Evolutionary conservation across 352 stramenopile species (phyloP), one percentile per base, ranked within the genome.

Genomic region (Phytophthora pinifolia): DNA sequence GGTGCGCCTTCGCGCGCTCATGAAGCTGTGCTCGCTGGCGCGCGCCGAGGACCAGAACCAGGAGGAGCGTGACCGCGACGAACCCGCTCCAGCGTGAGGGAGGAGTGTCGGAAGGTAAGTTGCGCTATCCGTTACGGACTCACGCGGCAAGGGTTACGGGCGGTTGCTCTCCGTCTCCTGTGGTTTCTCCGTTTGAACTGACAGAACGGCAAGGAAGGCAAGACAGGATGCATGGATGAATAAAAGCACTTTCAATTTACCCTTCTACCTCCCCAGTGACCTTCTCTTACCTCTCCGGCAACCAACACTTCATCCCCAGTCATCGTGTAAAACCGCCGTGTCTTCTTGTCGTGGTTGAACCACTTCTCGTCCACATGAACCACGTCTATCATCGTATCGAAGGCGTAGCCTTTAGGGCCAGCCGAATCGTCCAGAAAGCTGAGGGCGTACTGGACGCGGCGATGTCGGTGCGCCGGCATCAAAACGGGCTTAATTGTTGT

Each of bases 41-140:
- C 2, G 27, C 44, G 18, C 9, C 8, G n/a, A n/a, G n/a, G n/a
- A n/a, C n/a, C n/a, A n/a, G n/a, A n/a, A n/a, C n/a, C n/a, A n/a
- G n/a, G n/a, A n/a, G n/a, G n/a, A n/a, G n/a, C n/a, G n/a, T n/a
- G n/a, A n/a, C n/a, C n/a, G n/a, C n/a, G n/a, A n/a, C n/a, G n/a
- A n/a, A n/a, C n/a, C n/a, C n/a, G n/a, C 33, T 18, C 8, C 0
- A 37, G 22, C 25, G 4, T 10, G 18, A 22, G 46, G 33, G 36
- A 54, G 46, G 46, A 54, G 46, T 46, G 46, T 30, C 30, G 34
- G 20, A 53, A 53, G 29, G 27, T 48, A 15, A n/a, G n/a, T n/a
- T n/a, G n/a, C n/a, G n/a, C n/a, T n/a, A n/a, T n/a, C n/a, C n/a
- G n/a, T n/a, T n/a, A n/a, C n/a, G n/a, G n/a, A n/a, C n/a, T n/a